Evolutionary conservation across 306 rosid genomes (phyloP).

Genomic region (Psophocarpus tetragonolobus): DNA sequence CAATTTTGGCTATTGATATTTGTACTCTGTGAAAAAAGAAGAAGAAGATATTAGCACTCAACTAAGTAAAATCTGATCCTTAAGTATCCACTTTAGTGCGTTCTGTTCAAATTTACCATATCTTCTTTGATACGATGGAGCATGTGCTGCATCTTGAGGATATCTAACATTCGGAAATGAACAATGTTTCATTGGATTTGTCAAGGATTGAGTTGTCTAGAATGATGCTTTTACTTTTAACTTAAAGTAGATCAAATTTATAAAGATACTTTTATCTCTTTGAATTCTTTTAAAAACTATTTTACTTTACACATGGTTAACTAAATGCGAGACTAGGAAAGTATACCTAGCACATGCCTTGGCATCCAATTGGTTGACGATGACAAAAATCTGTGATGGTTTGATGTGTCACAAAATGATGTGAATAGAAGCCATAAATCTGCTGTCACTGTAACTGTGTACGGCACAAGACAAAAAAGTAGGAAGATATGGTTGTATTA

Average conservation of each 20-base stretch:
- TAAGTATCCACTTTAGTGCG: conserved; percentile 17
- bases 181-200: conserved; percentile 1
- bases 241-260: not conserved
- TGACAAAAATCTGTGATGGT: not conserved
- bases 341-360: not conserved
- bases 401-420: conserved; percentile 15
- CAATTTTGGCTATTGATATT: not conserved
- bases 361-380: not conserved
- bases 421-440: not conserved
- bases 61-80: not conserved
- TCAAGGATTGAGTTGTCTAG: not conserved
- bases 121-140: conserved; percentile 17
- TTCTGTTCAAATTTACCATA: not conserved
- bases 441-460: not conserved
- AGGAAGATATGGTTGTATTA: conserved; percentile 39
- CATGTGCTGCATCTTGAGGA: not conserved
- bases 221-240: not conserved
- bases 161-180: not conserved
- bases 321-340: not conserved
- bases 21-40: too few relatives aligned
- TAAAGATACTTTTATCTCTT: not conserved
- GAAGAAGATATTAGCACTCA: too few relatives aligned
- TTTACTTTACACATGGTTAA: not conserved
- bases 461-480: not conserved
- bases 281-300: not conserved